Conservation (phyloP, 148 eudicot species). For the Fagopyrum esculentum region DNA sequence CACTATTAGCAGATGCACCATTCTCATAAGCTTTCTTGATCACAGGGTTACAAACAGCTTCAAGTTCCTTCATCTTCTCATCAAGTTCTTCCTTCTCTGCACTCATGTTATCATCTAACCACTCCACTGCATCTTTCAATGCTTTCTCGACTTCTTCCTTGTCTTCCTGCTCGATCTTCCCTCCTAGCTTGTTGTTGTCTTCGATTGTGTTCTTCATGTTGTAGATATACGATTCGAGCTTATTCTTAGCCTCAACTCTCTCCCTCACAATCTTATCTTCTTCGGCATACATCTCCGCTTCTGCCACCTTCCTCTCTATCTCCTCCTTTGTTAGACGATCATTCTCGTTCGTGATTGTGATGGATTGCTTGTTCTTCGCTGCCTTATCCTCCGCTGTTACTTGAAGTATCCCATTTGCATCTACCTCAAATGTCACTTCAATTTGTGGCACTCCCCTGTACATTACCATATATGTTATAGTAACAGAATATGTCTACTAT, state of each 20-base stretch:
- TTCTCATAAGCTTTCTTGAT: no score
- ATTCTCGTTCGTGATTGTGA: constrained; percentile 61
- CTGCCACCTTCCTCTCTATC: constrained; percentile 57
- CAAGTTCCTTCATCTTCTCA: no score
- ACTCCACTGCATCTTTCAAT: constrained; percentile 58
- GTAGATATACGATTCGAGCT: constrained; percentile 56
- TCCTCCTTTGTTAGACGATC: constrained; percentile 57
- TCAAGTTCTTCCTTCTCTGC: no score
- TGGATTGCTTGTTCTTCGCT: constrained; percentile 46
- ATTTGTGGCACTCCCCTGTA: constrained; percentile 76
- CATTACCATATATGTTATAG: constrained; percentile 3
- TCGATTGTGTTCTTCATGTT: constrained; percentile 58
- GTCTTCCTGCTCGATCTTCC: constrained; percentile 55
- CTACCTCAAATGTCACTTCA: constrained; percentile 76
- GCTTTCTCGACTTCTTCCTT: constrained; percentile 47
- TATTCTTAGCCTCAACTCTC: constrained; percentile 48
- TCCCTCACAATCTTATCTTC: constrained; percentile 64
- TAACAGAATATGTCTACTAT: background rate
- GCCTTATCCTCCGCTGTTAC: constrained; percentile 70
- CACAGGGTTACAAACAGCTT: no score
- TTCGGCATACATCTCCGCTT: constrained; percentile 54
- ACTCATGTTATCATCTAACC: constrained; percentile 29
- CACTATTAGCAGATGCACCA: no score
- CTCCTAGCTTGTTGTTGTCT: constrained; percentile 52
- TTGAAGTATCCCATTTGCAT: constrained; percentile 59